A percentile compares a stretch with the other conserved stretches of the same genome.
Conservation (phyloP, 2,329 filamentous ascomycete species). For the Paecilomyces formosus region DNA sequence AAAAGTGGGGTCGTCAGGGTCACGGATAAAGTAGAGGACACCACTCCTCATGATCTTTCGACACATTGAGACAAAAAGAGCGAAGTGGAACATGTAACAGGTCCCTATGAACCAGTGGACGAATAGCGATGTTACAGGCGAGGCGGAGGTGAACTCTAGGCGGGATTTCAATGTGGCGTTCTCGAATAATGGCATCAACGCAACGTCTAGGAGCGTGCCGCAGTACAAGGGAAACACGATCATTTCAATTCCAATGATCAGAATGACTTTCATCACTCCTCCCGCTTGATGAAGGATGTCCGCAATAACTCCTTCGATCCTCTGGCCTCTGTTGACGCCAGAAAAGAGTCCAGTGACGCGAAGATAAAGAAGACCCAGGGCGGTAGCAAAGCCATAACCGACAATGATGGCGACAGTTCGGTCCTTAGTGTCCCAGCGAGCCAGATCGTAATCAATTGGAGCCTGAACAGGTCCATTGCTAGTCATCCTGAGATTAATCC, state of each 20-base stretch:
- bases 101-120: constrained; percentile 99
- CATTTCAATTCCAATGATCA: constrained; percentile 99
- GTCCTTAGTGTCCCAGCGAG: constrained; percentile 63
- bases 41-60: constrained; percentile 94
- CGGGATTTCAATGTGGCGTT: constrained; percentile 69
- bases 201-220: constrained; percentile 79
- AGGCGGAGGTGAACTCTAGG: constrained; percentile 66
- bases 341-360: constrained; percentile 64
- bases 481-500: constrained; percentile 16
- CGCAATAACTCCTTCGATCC: constrained; percentile 63
- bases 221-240: constrained; percentile 94
- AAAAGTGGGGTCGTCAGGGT: constrained; percentile 96
- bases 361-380: constrained; percentile 72
- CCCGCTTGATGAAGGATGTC: constrained; percentile 87
- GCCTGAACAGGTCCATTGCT: constrained; percentile 12
- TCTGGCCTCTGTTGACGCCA: constrained; percentile 45
- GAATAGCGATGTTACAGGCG: constrained; percentile 85
- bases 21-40: constrained; percentile 94
- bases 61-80: constrained; percentile 97
- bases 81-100: constrained; percentile 99
- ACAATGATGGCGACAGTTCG: constrained; percentile 65
- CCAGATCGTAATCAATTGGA: constrained; percentile 50
- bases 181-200: constrained; percentile 82
- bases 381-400: constrained; percentile 71
- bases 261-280: constrained; percentile 92